Base-by-base conservation (phyloP, 352 stramenopile species). In the Phytophthora pluvialis region DNA sequence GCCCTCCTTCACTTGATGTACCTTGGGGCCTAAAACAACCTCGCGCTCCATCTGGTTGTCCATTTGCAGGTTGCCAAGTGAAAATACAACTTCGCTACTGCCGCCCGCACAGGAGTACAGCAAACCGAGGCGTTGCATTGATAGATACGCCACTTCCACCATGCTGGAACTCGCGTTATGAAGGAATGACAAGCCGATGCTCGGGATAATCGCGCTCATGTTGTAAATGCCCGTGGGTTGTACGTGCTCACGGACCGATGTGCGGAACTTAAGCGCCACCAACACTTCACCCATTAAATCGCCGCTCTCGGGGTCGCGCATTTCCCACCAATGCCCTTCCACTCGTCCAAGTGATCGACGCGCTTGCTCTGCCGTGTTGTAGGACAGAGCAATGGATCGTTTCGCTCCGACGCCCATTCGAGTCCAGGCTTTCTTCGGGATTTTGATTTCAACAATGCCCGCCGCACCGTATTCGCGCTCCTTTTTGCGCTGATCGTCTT, bases 21-120 rank as follows among this genome's bases (percentile, higher is more conserved):
- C 83, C 16, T 94, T 93, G 1, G 88, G 86, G 0, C 86, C 85
- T 4, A 96, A 61, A 35, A 96, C 82, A 33, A 96, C 88, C 47
- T 94, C 86, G 15, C 73, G 67, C 50, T 96, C 88, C 85, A 96
- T 96, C 70, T 96, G 88, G 45, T 96, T 95, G 66, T 96, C 88
- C 85, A 96, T 94, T 50, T 96, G 88, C 31, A 95, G 26, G 32
- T 96, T 96, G 3, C 88, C 88, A 13, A 96, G 65, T 13, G 85
- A 92, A 52, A 93, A 89, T 0, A 89, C 74, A 26, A 95, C 72
- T 44, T 96, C 88, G 36, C 84, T 95, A 63, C 83, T 94, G n/a
- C 83, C 75, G 32, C 82, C 86, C 2, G 86, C 83, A 42, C 83
- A 79, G 1, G 85, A 93, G 51, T 94, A 96, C 18, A 96, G 59